These are phyloP conservation scores for Torulaspora pretoriensis DNA, from an alignment of 1,139 yeast species.

Conservation along the genomic window DNA sequence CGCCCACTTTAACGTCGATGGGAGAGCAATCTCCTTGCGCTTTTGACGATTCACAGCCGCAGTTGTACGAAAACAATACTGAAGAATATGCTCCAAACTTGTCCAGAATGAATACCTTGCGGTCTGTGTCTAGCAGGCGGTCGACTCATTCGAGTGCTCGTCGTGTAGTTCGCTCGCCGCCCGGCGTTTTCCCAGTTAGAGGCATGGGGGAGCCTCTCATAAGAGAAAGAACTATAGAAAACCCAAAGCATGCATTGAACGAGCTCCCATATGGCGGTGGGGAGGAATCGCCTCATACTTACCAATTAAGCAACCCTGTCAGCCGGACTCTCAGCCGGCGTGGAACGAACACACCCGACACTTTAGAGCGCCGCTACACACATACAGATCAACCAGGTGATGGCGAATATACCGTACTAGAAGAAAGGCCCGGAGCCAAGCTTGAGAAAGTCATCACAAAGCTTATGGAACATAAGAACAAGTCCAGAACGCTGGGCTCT, in stretches of 20 bases:
- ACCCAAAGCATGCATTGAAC: slow-evolving; percentile 22
- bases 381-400: background rate
- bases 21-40: background rate
- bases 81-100: background rate
- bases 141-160: slow-evolving; percentile 9
- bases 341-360: background rate
- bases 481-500: background rate
- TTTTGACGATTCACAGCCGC: background rate
- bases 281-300: background rate
- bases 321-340: slow-evolving; percentile 1
- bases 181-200: slow-evolving; percentile 70
- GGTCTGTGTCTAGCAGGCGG: slow-evolving; percentile 9
- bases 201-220: slow-evolving; percentile 67
- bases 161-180: slow-evolving; percentile 49
- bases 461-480: slow-evolving; percentile 13
- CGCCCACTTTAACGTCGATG: background rate
- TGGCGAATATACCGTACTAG: slow-evolving; percentile 37
- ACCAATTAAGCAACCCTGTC: background rate
- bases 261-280: background rate
- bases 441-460: slow-evolving; percentile 34
- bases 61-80: background rate
- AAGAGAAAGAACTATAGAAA: slow-evolving; percentile 56
- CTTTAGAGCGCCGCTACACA: background rate
- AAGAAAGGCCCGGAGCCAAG: slow-evolving; percentile 36
- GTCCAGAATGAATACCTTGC: slow-evolving; percentile 7